phyloP scores from a whole-genome alignment of 345 rosid genomes.

The Cardamine resedifolia region DNA sequence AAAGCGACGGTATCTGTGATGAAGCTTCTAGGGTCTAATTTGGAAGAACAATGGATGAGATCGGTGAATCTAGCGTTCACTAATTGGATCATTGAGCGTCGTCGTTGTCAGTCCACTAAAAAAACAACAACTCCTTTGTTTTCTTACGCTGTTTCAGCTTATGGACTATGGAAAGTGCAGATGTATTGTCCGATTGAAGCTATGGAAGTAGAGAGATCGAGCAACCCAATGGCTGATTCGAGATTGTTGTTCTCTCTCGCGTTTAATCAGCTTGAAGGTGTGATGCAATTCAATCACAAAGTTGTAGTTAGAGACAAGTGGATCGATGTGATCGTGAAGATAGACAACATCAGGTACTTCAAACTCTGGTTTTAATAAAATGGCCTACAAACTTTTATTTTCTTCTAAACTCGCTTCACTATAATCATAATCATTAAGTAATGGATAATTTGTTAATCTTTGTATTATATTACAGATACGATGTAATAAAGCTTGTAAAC shows the following conservation, averaged over 20 bases:
- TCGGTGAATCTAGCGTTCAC: constrained; percentile 75
- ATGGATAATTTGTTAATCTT: background rate
- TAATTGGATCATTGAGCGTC: constrained; percentile 65
- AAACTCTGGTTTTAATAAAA: background rate
- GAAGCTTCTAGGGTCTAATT: constrained; percentile 66
- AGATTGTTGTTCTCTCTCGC: constrained; percentile 66
- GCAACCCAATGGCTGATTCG: constrained; percentile 50
- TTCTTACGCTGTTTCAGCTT: constrained; percentile 60
- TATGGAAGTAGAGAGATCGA: constrained; percentile 64
- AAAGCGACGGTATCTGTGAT: constrained; percentile 50
- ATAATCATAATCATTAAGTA: background rate
- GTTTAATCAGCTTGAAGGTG: constrained; percentile 89
- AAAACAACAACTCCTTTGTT: constrained; percentile 51
- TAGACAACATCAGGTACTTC: constrained; percentile 60
- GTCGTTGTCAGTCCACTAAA: constrained; percentile 7
- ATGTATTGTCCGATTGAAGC: constrained; percentile 82
- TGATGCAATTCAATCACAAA: constrained; percentile 67
- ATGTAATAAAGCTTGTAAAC: constrained; percentile 53
- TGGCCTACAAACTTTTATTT: background rate
- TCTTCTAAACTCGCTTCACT: background rate
- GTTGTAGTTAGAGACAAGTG: constrained; percentile 54
- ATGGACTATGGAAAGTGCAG: constrained; percentile 81
- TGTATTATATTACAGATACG: constrained; percentile 43
- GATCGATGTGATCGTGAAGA: constrained; percentile 58
- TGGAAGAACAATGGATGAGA: constrained; percentile 91